Base-by-base conservation (phyloP, 1,284 basidiomycete genomes). In the Athelia sp. region DNA sequence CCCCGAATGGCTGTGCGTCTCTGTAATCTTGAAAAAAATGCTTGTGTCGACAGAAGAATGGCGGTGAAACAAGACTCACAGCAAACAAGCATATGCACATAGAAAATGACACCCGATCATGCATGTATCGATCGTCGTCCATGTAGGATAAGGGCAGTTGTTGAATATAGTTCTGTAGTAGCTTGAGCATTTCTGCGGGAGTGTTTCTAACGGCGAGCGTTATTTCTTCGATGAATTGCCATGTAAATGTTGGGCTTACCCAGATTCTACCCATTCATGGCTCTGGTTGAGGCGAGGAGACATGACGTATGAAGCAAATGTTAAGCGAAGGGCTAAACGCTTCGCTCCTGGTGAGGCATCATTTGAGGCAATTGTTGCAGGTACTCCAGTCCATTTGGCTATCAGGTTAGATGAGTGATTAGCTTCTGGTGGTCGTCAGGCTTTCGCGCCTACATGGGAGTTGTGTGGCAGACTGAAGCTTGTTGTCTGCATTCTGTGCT, bases 41-140 rank as follows among this genome's bases (percentile, higher is more conserved):
- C n/a, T 17, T 22, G 8, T 4, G 11, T 45, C 22, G 45, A 3
- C n/a, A 43, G 15, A n/a, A 31, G 24, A 9, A 8, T 23, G 50
- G 46, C 26, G 19, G 31, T 3, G 43, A 14, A 17, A 22, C 2
- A 36, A 36, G 32, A 62, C 74, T 53, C 46, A 84, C 83, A 47
- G 79, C 72, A 62, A 74, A 76, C 14, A 85, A 58, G n/a, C 73
- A 70, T 19, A 84, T 52, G 15, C 75, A 60, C 73, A 85, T 81
- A 3, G 81, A 74, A 43, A 62, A 68, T 19, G 65, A 66, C 10
- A 75, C 57, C 44, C 73, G 71, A 45, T 78, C 74, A 29, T 70
- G 71, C 34, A 8, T n/a, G n/a, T 40, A 8, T 6, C 15, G 15
- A 40, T 17, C n/a, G 11, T 11, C 11, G 6, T 40, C 15, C 36